Percentiles rank a stretch among this genome's conserved stretches.
phyloP scores from a whole-genome alignment of 495 filamentous ascomycete genomes.

The Hypomontagnella submonticulosa region DNA sequence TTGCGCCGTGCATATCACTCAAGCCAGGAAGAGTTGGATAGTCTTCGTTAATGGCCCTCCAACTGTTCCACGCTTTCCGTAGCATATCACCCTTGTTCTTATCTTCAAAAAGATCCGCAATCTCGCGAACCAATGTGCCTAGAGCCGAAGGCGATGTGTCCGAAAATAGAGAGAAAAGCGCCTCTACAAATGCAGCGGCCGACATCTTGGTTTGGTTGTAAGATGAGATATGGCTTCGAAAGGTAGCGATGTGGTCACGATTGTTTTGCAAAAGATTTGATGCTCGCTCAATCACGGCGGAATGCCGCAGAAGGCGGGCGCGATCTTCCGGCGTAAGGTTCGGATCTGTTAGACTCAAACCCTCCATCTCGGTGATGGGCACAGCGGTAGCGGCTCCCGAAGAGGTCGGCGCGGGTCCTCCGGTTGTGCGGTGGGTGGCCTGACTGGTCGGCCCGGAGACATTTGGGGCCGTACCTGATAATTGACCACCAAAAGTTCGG shows the following conservation, averaged over 20 bases:
- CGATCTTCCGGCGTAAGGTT: conserved; percentile 77
- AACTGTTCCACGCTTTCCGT: conserved; percentile 88
- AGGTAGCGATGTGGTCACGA: conserved; percentile 73
- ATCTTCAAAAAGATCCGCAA: conserved; percentile 93
- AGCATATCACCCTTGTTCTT: conserved; percentile 75
- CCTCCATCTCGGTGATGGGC: conserved; percentile 46
- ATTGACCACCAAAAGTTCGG: conserved; percentile 83
- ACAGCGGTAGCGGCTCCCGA: conserved; percentile 26
- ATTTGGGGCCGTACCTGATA: conserved; percentile 60
- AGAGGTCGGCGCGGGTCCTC: conserved; percentile 11
- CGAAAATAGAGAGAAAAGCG: conserved; percentile 79
- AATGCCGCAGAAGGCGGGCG: conserved; percentile 78
- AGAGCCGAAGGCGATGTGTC: conserved; percentile 81
- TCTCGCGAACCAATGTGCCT: conserved; percentile 89
- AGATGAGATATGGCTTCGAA: conserved; percentile 79
- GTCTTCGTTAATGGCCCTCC: conserved; percentile 95
- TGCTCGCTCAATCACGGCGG: conserved; percentile 86
- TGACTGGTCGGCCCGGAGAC: conserved; percentile 22
- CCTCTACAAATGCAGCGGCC: conserved; percentile 80
- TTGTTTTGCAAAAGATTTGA: conserved; percentile 81
- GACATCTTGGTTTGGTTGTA: conserved; percentile 74
- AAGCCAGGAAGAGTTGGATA: conserved; percentile 88
- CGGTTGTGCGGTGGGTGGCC: conserved; percentile 12
- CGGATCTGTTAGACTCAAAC: conserved; percentile 53
- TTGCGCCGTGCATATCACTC: conserved; percentile 65